Evolutionary conservation across 495 filamentous ascomycete genomes (phyloP).

Genomic region (Talaromyces stipitatus): DNA sequence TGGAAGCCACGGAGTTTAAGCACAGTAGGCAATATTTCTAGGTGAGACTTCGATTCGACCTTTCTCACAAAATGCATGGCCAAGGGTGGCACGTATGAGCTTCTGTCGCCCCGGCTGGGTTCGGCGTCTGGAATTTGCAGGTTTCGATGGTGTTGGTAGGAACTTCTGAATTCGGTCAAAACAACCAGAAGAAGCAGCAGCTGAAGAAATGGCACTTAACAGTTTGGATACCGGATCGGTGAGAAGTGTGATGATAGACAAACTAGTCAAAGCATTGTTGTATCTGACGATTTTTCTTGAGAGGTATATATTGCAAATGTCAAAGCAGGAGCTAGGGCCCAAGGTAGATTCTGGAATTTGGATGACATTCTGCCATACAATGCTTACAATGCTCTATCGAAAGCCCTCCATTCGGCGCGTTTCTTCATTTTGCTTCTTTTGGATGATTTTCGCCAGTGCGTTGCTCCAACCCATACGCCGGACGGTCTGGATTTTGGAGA

Average conservation of each 20-base stretch:
- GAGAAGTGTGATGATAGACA: constrained; percentile 54
- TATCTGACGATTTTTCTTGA: constrained; percentile 33
- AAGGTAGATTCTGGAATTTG: constrained; percentile 5
- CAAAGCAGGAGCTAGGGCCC: constrained; percentile 43
- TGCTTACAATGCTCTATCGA: constrained; percentile 44
- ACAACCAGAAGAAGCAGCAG: constrained; percentile 48
- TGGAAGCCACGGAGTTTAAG: constrained; percentile 44
- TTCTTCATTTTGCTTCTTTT: constrained; percentile 47
- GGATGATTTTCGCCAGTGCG: constrained; percentile 26
- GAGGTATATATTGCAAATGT: constrained; percentile 42
- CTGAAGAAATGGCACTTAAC: constrained; percentile 45
- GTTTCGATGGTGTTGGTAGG: constrained; percentile 40
- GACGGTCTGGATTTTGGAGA: constrained; percentile 49
- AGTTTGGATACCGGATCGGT: constrained; percentile 44
- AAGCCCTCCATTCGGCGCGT: constrained; percentile 46
- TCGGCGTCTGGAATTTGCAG: too few species aligned
- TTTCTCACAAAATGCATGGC: constrained; percentile 23
- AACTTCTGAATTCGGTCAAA: constrained; percentile 55
- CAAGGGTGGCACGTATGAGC: constrained; percentile 11
- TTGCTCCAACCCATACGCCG: constrained; percentile 44
- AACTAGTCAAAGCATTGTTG: constrained; percentile 47
- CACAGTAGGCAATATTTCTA: constrained; percentile 41
- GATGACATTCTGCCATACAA: constrained; percentile 36
- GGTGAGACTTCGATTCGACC: constrained; percentile 32
- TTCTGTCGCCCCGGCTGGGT: too few species aligned